A percentile compares a stretch with the other conserved stretches of the same genome.
Evolutionary conservation across 345 rosid species (phyloP).

Genomic region (Gynandropsis gynandra): DNA sequence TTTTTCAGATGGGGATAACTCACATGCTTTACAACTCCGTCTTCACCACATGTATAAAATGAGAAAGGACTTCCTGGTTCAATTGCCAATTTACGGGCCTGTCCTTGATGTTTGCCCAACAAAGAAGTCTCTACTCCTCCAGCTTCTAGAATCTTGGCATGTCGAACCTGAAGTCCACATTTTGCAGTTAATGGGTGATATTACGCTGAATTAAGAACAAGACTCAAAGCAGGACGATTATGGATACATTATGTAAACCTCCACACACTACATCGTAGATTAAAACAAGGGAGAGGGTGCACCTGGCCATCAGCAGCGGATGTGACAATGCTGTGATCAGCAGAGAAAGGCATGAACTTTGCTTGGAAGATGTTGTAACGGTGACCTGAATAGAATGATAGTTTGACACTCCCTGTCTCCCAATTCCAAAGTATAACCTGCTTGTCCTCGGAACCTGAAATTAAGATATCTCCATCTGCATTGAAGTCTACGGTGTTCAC

Average conservation of each 20-base stretch:
- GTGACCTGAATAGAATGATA: slow-evolving; percentile 70
- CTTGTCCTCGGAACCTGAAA: slow-evolving; percentile 83
- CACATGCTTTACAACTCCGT: slow-evolving; percentile 82
- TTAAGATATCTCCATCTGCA: slow-evolving; percentile 50
- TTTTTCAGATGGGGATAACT: slow-evolving; percentile 24
- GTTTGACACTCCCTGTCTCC: slow-evolving; percentile 52
- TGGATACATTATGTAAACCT: not conserved
- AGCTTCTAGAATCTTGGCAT: slow-evolving; percentile 50
- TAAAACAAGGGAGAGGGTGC: not conserved
- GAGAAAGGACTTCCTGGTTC: slow-evolving; percentile 85
- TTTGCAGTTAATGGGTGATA: not conserved
- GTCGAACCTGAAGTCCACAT: slow-evolving; percentile 46
- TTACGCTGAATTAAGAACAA: not conserved
- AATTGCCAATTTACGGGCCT: slow-evolving; percentile 69
- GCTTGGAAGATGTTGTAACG: slow-evolving; percentile 64
- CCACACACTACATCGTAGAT: not conserved
- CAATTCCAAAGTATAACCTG: slow-evolving; percentile 70
- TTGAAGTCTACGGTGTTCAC: slow-evolving; percentile 77
- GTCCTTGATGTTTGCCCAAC: slow-evolving; percentile 51
- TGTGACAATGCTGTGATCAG: slow-evolving; percentile 66
- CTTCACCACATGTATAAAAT: too few species aligned
- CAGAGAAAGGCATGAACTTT: slow-evolving; percentile 64
- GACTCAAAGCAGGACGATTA: slow-evolving; percentile 1
- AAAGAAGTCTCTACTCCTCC: slow-evolving; percentile 49
- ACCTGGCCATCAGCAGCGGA: slow-evolving; percentile 94